Conservation (phyloP, 2,329 filamentous ascomycete species). For the Venturia oleaginea region DNA sequence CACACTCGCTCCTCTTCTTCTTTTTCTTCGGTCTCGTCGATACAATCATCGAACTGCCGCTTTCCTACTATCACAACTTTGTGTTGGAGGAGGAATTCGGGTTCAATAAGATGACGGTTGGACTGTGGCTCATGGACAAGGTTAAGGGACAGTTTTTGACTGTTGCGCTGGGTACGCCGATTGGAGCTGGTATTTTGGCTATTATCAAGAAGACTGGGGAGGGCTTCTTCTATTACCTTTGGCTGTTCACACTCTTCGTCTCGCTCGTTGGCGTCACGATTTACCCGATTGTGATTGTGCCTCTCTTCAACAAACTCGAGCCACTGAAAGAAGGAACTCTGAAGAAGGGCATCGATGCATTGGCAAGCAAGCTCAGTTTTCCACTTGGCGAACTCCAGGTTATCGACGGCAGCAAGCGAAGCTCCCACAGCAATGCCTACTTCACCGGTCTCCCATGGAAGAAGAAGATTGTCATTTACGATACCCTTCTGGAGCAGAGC, state of each 20-base stretch:
- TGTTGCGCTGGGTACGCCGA: slow-evolving; percentile 71
- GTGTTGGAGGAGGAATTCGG: slow-evolving; percentile 94
- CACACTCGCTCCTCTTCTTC: slow-evolving; percentile 87
- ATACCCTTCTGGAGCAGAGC: slow-evolving; percentile 94
- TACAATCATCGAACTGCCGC: slow-evolving; percentile 68
- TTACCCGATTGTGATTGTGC: slow-evolving; percentile 88
- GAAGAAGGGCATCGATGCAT: slow-evolving; percentile 76
- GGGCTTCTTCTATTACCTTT: slow-evolving; percentile 96
- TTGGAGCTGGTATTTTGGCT: slow-evolving; percentile 83
- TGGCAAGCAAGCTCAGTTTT: slow-evolving; percentile 79
- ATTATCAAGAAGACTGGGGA: slow-evolving; percentile 92
- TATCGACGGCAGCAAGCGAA: slow-evolving; percentile 85
- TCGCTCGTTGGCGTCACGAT: slow-evolving; percentile 94
- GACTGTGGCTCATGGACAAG: slow-evolving; percentile 81
- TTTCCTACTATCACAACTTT: slow-evolving; percentile 86
- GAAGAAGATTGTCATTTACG: slow-evolving; percentile 99
- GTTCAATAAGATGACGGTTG: slow-evolving; percentile 95
- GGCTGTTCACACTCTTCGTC: slow-evolving; percentile 80
- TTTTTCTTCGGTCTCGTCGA: slow-evolving; percentile 77
- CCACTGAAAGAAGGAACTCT: slow-evolving; percentile 79
- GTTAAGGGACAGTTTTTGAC: slow-evolving; percentile 81
- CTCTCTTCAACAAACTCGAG: slow-evolving; percentile 96
- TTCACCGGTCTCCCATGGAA: slow-evolving; percentile 98
- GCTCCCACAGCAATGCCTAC: slow-evolving; percentile 83
- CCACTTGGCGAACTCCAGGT: slow-evolving; percentile 88